These are phyloP conservation scores for Phytophthora fragariaefolia DNA, from an alignment of 352 stramenopile species.

Conservation along the genomic window DNA sequence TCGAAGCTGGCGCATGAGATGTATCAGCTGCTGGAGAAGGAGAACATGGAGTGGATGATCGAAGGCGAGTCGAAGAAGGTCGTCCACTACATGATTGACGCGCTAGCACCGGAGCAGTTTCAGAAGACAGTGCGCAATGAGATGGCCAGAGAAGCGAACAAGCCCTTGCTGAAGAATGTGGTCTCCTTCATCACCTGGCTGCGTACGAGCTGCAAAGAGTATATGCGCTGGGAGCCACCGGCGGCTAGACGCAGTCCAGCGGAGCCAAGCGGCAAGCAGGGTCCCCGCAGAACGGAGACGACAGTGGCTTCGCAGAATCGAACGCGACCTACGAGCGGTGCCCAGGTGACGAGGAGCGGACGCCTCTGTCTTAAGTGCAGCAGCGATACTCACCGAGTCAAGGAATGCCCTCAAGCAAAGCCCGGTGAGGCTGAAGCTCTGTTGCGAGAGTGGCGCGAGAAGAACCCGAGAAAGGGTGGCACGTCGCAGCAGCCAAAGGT, in stretches of 20 bases:
- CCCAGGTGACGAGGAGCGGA: neutral
- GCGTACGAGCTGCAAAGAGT: slow-evolving; percentile 9
- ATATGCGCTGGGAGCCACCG: slow-evolving; percentile 7
- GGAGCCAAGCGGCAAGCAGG: too few relatives aligned
- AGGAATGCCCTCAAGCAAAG: neutral
- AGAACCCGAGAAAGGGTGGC: neutral
- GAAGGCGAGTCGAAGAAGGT: slow-evolving; percentile 4
- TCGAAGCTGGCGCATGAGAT: slow-evolving; percentile 10
- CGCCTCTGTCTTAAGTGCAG: neutral
- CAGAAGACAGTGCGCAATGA: neutral
- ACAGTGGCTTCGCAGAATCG: too few relatives aligned
- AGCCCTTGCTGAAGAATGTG: neutral
- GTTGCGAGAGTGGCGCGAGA: neutral
- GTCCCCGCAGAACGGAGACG: neutral
- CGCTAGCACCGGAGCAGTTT: slow-evolving; percentile 2
- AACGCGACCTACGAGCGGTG: too few relatives aligned
- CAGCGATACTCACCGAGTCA: neutral
- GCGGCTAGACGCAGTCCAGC: too few relatives aligned
- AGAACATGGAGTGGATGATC: slow-evolving; percentile 23
- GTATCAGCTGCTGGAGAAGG: slow-evolving; percentile 6
- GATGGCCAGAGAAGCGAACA: slow-evolving; percentile 1
- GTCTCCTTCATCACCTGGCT: neutral
- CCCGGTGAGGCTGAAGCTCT: neutral
- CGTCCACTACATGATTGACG: slow-evolving; percentile 4
- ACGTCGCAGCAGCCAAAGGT: neutral